Base-by-base conservation (phyloP, 331 rosid genomes). In the Malus hybrid region DNA sequence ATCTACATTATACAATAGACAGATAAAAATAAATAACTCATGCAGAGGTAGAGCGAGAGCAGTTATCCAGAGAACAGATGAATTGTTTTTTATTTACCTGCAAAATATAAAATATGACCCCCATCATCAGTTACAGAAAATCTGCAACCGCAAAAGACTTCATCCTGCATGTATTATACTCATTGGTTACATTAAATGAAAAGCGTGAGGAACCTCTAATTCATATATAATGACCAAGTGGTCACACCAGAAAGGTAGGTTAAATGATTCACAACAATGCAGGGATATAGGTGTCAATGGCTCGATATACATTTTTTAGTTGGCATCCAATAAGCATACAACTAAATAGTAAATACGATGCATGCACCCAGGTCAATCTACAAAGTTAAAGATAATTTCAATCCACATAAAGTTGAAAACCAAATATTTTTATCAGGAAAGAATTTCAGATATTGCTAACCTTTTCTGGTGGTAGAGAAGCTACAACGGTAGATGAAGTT, bases 141-240 rank as follows among this genome's bases (percentile, higher is more conserved):
- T 81, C 88, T 87, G 89, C 99, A 88, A 10, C 82, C 89, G 80
- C 84, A 82, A 79, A 90, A 94, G 29, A 34, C 68, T 81, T 94
- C 97, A 68, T 86, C 86, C 99, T 94, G 90, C 59, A 79, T 72
- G 69, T 69, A 80, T 81, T 57, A 77, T 12, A 64, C 75, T 66
- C 73, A 80, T 86, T 61, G 74, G 84, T 29, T 67, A 20, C 46
- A 10, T 39, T 39, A 39, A 39, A 39, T 2, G 46, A 62, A 71
- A 39, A 73, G 9, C 42, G 52, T 1, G 32, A 68, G 28, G 28
- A 19, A 31, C 62, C 69, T 63, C 31, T n/a, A n/a, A 33, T 55
- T 33, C 33, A 33, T 20, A n/a, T 33, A 7, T 11, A 56, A 34
- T 34, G 55, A 72, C 55, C 64, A n/a, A 50, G 10, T 4, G 33